Evolutionary conservation across 306 rosid species (phyloP).

Genomic region (Vicia villosa): DNA sequence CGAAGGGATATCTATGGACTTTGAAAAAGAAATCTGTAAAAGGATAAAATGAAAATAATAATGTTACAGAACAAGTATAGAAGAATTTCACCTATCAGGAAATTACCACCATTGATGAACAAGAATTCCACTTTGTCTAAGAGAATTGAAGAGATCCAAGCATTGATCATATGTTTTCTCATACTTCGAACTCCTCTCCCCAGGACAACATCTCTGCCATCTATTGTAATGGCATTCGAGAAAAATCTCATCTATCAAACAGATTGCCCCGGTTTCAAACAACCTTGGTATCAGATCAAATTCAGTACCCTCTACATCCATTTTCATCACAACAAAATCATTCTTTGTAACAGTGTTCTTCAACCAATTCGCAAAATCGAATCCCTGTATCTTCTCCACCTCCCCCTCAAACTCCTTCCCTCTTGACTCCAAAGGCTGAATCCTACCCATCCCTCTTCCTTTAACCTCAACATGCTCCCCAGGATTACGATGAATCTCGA

Average conservation of each 20-base stretch:
- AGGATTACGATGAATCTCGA: slow-evolving; percentile 79
- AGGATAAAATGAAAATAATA: slow-evolving; percentile 31
- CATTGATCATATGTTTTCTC: slow-evolving; percentile 84
- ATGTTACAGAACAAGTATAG: slow-evolving; percentile 32
- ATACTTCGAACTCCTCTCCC: slow-evolving; percentile 85
- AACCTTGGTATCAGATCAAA: slow-evolving; percentile 84
- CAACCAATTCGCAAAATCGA: slow-evolving; percentile 86
- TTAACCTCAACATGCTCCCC: slow-evolving; percentile 69
- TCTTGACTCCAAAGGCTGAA: slow-evolving; percentile 55
- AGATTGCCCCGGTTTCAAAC: slow-evolving; percentile 86
- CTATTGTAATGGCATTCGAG: slow-evolving; percentile 96
- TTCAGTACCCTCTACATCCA: slow-evolving; percentile 98
- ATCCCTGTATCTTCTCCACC: slow-evolving; percentile 81
- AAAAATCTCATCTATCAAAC: slow-evolving; percentile 88
- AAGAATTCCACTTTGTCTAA: slow-evolving; percentile 88
- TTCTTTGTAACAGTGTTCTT: slow-evolving; percentile 65
- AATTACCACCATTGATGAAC: slow-evolving; percentile 97
- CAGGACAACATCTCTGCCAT: slow-evolving; percentile 98
- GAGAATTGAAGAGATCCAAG: slow-evolving; percentile 71
- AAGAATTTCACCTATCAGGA: slow-evolving; percentile 32
- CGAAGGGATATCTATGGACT: neutral
- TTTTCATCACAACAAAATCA: slow-evolving; percentile 97
- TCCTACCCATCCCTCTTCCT: slow-evolving; percentile 97
- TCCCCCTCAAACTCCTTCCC: slow-evolving; percentile 53
- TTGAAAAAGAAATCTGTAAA: slow-evolving; percentile 23